Evolutionary conservation across 169 alveolate genomes (phyloP).

Genomic region (Theileria equi): DNA sequence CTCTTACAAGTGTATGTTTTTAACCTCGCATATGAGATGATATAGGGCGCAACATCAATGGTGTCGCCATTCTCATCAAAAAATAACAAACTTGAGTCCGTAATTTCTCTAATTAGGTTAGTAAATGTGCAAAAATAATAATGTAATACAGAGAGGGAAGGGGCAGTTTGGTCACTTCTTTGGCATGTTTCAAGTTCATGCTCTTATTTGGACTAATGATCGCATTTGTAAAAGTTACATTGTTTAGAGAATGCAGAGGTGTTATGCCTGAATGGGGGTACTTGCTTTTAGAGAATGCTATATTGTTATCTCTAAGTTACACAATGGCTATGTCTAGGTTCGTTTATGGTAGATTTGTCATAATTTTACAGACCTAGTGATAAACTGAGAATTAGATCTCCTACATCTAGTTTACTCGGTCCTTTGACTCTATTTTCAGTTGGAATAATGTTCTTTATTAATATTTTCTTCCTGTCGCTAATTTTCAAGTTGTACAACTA

Average conservation of each 20-base stretch:
- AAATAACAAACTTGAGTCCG: slow-evolving; percentile 79
- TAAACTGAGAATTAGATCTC: slow-evolving; percentile 76
- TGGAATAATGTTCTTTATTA: slow-evolving; percentile 69
- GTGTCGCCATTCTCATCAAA: slow-evolving; percentile 87
- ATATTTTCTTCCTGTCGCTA: slow-evolving; percentile 49
- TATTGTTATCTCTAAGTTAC: slow-evolving; percentile 69
- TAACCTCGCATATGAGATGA: neutral
- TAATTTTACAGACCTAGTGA: slow-evolving; percentile 68
- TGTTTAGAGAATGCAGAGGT: slow-evolving; percentile 73
- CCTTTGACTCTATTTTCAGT: slow-evolving; percentile 79
- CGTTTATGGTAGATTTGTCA: slow-evolving; percentile 22
- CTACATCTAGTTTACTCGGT: slow-evolving; percentile 82
- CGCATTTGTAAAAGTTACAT: slow-evolving; percentile 77
- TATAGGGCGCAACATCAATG: slow-evolving; percentile 81
- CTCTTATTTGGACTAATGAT: slow-evolving; percentile 84
- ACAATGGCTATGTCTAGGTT: slow-evolving; percentile 77
- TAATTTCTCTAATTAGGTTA: slow-evolving; percentile 74
- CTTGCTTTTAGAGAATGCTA: slow-evolving; percentile 73
- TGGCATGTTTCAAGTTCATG: slow-evolving; percentile 87
- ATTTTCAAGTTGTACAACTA: slow-evolving; percentile 55
- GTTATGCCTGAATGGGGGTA: slow-evolving; percentile 86
- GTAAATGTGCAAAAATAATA: neutral
- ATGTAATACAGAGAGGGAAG: slow-evolving; percentile 79
- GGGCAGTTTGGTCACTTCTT: slow-evolving; percentile 85
- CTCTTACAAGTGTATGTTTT: slow-evolving; percentile 77